Conservation (phyloP, 2,329 filamentous ascomycete genomes). For the Colletotrichum sansevieriae region DNA sequence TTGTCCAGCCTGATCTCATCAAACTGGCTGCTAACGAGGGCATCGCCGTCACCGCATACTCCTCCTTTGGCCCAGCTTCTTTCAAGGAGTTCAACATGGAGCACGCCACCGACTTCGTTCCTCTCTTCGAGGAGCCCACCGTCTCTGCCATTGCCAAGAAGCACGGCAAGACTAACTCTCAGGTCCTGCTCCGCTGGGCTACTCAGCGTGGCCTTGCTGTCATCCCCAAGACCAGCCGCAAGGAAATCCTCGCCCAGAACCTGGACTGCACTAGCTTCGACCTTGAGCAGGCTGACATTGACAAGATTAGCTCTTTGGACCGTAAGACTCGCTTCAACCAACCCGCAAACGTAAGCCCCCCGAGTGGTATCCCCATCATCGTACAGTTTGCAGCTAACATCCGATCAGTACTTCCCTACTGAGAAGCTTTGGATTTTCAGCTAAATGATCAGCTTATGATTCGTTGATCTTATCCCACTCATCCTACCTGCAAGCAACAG, state of each 20-base stretch:
- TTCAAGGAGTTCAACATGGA: constrained; percentile 84
- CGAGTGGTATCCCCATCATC: no score
- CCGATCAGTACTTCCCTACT: constrained; percentile 65
- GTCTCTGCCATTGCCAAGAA: constrained; percentile 77
- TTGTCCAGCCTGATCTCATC: constrained; percentile 80
- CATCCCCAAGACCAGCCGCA: constrained; percentile 80
- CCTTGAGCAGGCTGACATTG: constrained; percentile 74
- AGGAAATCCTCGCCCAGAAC: constrained; percentile 71
- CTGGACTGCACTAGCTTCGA: constrained; percentile 76
- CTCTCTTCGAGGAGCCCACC: constrained; percentile 77
- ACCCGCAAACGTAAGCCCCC: constrained; percentile 73
- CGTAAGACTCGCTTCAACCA: constrained; percentile 81
- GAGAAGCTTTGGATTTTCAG: constrained; percentile 71
- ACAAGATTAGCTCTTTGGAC: constrained; percentile 75
- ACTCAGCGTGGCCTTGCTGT: constrained; percentile 86
- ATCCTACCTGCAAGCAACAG: constrained; percentile 18
- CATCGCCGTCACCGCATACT: constrained; percentile 85
- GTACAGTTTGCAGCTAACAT: constrained; percentile 11
- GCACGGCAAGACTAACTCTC: constrained; percentile 79
- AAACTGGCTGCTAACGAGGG: constrained; percentile 77
- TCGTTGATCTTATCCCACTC: constrained; percentile 9
- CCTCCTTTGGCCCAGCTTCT: constrained; percentile 82
- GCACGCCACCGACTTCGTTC: constrained; percentile 72
- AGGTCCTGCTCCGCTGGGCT: constrained; percentile 88
- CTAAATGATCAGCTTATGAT: constrained; percentile 51